Base-by-base conservation (phyloP, 805 yeast species). In the Yamadazyma philogaea region DNA sequence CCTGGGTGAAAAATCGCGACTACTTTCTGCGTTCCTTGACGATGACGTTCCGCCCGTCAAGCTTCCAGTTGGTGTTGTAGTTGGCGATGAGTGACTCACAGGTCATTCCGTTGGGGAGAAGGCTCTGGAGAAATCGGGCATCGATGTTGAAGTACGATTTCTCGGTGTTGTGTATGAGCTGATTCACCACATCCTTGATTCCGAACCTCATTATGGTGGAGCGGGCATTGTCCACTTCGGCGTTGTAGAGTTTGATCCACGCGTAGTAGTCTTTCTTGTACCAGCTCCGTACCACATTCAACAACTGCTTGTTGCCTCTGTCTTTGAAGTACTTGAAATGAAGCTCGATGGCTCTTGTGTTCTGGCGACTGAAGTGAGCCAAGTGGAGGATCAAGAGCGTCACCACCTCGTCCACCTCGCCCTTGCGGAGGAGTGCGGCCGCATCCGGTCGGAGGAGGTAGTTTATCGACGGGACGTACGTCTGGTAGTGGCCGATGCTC, bases 391-490 rank as follows among this genome's bases (percentile, higher is more conserved):
- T 64, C 37, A 74, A 54, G 14, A 77, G 55, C 4, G 68, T 56
- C 12, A 67, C 64, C 15, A 77, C 50, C 43, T 74, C 79, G 22
- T 56, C 54, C 1, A 53, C 45, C 49, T 76, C 80, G 0, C 49
- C 51, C 1, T 37, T 28, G 0, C 53, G 46, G 18, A 75, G 53
- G 10, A 61, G 30, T 6, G 15, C 15, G 3, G 14, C 5, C 11
- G 30, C 4, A 16, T 31, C 31, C 19, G 31, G 30, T 27, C 7
- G 6, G 10, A 39, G 37, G 19, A 79, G 50, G 45, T 69, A 70
- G 30, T 57, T 54, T n/a, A 78, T 66, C 20, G 78, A 63, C 1
- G 86, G 84, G 3, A 78, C 44, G 49, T 77, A 80, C 1, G 83
- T 68, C 46, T 77, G 77, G 51, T 73, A 71, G 44, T 76, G 75